These are phyloP conservation scores for Karstenula rhodostoma DNA, from an alignment of 2,329 filamentous ascomycete genomes.

Conservation along the genomic window DNA sequence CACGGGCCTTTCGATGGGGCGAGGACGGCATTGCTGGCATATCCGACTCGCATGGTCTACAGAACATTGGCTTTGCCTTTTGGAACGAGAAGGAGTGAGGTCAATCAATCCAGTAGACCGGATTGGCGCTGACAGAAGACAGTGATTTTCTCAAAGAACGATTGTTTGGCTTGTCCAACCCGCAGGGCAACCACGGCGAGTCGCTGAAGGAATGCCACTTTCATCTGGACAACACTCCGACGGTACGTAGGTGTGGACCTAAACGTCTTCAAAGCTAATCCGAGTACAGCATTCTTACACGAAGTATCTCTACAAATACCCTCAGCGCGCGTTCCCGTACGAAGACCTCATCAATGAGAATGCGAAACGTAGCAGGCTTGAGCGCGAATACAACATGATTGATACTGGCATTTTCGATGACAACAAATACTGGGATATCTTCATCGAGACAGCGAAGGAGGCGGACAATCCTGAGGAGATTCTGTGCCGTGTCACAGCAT, in stretches of 20 bases:
- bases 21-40: slow-evolving; percentile 97
- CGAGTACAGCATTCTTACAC: slow-evolving; percentile 86
- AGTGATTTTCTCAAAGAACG: slow-evolving; percentile 95
- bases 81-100: slow-evolving; percentile 96
- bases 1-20: slow-evolving; percentile 90
- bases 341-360: slow-evolving; percentile 87
- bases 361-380: slow-evolving; percentile 74
- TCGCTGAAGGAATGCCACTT: slow-evolving; percentile 97
- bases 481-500: slow-evolving; percentile 92
- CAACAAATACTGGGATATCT: slow-evolving; percentile 94
- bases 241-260: slow-evolving; percentile 53
- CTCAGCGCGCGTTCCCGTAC: slow-evolving; percentile 90
- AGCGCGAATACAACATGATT: slow-evolving; percentile 89
- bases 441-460: slow-evolving; percentile 96
- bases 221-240: slow-evolving; percentile 92
- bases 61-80: slow-evolving; percentile 95
- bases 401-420: slow-evolving; percentile 91
- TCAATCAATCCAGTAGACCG: background rate
- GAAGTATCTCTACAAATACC: slow-evolving; percentile 98
- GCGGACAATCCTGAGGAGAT: slow-evolving; percentile 90
- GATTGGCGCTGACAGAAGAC: slow-evolving; percentile 49
- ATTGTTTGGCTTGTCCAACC: slow-evolving; percentile 93
- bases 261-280: slow-evolving; percentile 47
- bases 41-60: slow-evolving; percentile 87
- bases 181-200: slow-evolving; percentile 96